phyloP scores from a whole-genome alignment of 2,329 filamentous ascomycete species.

The Camptophora hylomeconis region DNA sequence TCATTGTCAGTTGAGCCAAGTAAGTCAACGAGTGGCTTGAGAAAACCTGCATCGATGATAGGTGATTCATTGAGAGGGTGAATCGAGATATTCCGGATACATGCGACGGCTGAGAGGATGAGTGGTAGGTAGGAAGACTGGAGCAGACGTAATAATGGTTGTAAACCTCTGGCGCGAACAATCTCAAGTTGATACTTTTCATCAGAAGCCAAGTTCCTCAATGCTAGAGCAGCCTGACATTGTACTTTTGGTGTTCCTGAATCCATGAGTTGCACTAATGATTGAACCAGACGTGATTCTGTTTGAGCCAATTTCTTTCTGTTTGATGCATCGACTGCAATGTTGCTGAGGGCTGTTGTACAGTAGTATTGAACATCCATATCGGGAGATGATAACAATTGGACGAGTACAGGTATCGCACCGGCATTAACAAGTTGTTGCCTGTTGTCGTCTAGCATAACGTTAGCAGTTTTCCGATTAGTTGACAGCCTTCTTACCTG shows the following conservation, averaged over 20 bases:
- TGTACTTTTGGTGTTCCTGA: constrained; percentile 95
- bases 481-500: constrained; percentile 56
- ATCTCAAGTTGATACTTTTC: constrained; percentile 99
- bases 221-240: constrained; percentile 86
- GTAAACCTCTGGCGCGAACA: constrained; percentile 74
- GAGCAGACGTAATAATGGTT: constrained; percentile 73
- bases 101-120: constrained; percentile 91
- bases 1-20: constrained; percentile 94
- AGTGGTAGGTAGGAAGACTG: constrained; percentile 93
- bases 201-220: constrained; percentile 90
- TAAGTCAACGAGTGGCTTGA: constrained; percentile 85
- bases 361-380: constrained; percentile 99
- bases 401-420: constrained; percentile 93
- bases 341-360: constrained; percentile 95
- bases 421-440: constrained; percentile 95
- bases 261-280: constrained; percentile 90
- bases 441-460: constrained; percentile 94
- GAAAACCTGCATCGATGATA: constrained; percentile 93
- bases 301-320: constrained; percentile 81
- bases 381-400: constrained; percentile 81
- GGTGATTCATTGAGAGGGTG: constrained; percentile 95
- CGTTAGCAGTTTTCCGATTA: too few species aligned
- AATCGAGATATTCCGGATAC: constrained; percentile 97
- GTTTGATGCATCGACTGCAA: constrained; percentile 86
- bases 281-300: constrained; percentile 83